These are phyloP conservation scores for Termitomyces sp. DNA, from an alignment of 768 basidiomycete species.

Conservation along the genomic window DNA sequence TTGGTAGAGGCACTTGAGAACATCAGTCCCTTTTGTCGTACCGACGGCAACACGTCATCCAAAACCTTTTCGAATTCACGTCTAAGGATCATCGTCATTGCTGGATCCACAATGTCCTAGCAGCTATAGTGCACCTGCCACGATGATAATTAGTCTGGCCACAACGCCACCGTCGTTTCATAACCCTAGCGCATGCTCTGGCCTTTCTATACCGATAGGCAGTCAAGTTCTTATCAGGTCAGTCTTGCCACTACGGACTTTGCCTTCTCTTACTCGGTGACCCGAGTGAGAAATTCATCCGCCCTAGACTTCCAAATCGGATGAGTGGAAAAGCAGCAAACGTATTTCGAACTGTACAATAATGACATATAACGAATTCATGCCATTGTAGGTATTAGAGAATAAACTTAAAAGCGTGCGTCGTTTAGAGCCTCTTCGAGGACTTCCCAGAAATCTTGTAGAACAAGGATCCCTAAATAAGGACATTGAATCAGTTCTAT, in stretches of 20 bases:
- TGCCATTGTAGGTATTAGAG: background rate
- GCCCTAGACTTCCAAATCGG: background rate
- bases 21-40: background rate
- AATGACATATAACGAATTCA: background rate
- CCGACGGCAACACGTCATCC: background rate
- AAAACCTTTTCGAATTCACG: background rate
- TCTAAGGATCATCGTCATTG: background rate
- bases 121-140: background rate
- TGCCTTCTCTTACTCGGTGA: background rate
- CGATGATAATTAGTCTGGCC: background rate
- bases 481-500: background rate
- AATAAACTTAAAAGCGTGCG: background rate
- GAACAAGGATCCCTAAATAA: constrained; percentile 30
- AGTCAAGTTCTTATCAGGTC: too few species aligned
- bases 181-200: background rate
- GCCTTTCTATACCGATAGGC: background rate
- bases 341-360: background rate
- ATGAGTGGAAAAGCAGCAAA: background rate
- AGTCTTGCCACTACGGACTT: too few species aligned
- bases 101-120: background rate
- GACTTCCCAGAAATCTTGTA: constrained; percentile 29
- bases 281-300: background rate
- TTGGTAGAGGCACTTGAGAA: background rate
- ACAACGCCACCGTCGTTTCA: background rate
- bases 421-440: constrained; percentile 1